Evolutionary conservation across 495 filamentous ascomycete genomes (phyloP).

Genomic region (Elasticomyces elasticus): DNA sequence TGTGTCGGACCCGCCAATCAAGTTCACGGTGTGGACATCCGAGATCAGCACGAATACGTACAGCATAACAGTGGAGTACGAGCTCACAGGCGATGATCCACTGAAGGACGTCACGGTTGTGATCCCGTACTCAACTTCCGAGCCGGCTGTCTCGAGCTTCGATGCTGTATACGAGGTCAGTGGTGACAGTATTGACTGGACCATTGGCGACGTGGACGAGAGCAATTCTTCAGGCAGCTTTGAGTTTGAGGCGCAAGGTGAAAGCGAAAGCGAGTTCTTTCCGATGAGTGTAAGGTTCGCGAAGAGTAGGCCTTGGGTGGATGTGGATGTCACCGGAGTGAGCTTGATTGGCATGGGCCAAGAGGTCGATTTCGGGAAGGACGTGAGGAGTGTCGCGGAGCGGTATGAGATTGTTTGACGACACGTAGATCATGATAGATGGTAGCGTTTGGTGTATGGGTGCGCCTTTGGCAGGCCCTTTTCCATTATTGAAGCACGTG

Average conservation of each 20-base stretch:
- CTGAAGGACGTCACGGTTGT: slow-evolving; percentile 76
- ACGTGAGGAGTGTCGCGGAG: slow-evolving; percentile 75
- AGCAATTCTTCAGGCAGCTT: slow-evolving; percentile 74
- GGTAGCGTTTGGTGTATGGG: not conserved
- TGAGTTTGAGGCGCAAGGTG: slow-evolving; percentile 83
- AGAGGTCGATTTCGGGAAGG: slow-evolving; percentile 77
- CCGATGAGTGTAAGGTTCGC: slow-evolving; percentile 88
- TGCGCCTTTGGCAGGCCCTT: not conserved
- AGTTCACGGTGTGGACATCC: slow-evolving; percentile 93
- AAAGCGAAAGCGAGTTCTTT: slow-evolving; percentile 86
- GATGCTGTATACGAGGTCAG: slow-evolving; percentile 91
- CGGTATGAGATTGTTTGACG: slow-evolving; percentile 38
- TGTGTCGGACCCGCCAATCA: slow-evolving; percentile 67
- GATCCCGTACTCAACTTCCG: slow-evolving; percentile 72
- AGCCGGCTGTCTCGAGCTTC: slow-evolving; percentile 82
- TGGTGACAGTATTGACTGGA: slow-evolving; percentile 89
- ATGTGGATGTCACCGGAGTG: slow-evolving; percentile 68
- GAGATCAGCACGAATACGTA: slow-evolving; percentile 67
- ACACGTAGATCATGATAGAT: not conserved
- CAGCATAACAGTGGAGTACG: slow-evolving; percentile 86
- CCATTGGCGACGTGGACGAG: slow-evolving; percentile 70
- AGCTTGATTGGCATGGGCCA: slow-evolving; percentile 68
- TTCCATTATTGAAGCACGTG: too few relatives aligned
- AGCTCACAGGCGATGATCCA: slow-evolving; percentile 64
- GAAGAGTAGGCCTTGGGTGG: slow-evolving; percentile 75